Evolutionary conservation across 2,329 filamentous ascomycete genomes (phyloP).

Genomic region (Penicillium psychrosexuale): DNA sequence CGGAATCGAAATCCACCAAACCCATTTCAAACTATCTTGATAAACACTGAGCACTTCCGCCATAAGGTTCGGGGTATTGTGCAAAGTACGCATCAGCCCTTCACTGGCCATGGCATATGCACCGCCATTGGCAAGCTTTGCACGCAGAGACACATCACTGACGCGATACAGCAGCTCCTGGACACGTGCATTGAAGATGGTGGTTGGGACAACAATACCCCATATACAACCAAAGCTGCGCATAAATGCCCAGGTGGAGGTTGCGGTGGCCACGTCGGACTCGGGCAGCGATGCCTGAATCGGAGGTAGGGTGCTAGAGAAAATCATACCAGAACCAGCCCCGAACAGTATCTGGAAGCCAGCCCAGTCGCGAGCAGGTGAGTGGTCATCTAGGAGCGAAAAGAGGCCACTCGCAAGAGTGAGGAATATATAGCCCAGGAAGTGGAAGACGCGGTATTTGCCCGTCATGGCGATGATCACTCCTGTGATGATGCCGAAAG

Average conservation of each 20-base stretch:
- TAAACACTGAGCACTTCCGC: slow-evolving; percentile 36
- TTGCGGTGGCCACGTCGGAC: slow-evolving; percentile 27
- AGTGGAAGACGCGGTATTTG: slow-evolving; percentile 32
- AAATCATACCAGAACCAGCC: slow-evolving; percentile 26
- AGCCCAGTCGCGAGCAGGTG: slow-evolving; percentile 28
- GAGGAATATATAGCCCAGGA: slow-evolving; percentile 28
- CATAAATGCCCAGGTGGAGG: slow-evolving; percentile 30
- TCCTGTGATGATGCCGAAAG: slow-evolving; percentile 31
- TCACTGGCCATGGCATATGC: slow-evolving; percentile 25
- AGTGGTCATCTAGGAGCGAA: slow-evolving; percentile 23
- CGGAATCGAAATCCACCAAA: slow-evolving; percentile 40
- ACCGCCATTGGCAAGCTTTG: slow-evolving; percentile 13
- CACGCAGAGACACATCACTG: slow-evolving; percentile 9
- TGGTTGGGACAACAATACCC: slow-evolving; percentile 29
- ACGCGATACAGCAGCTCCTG: slow-evolving; percentile 15
- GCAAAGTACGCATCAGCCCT: background rate
- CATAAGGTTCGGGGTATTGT: background rate
- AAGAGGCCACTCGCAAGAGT: slow-evolving; percentile 29
- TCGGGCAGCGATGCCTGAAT: slow-evolving; percentile 30
- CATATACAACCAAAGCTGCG: slow-evolving; percentile 33
- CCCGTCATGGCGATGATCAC: slow-evolving; percentile 34
- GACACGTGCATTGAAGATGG: slow-evolving; percentile 32
- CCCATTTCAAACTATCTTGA: slow-evolving; percentile 32
- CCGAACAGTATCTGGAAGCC: slow-evolving; percentile 30
- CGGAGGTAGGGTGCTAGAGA: slow-evolving; percentile 28